A percentile compares a stretch with the other conserved stretches of the same genome.
These are phyloP conservation scores for Fagus sylvatica DNA, from an alignment of 306 rosid genomes.

Conservation along the genomic window DNA sequence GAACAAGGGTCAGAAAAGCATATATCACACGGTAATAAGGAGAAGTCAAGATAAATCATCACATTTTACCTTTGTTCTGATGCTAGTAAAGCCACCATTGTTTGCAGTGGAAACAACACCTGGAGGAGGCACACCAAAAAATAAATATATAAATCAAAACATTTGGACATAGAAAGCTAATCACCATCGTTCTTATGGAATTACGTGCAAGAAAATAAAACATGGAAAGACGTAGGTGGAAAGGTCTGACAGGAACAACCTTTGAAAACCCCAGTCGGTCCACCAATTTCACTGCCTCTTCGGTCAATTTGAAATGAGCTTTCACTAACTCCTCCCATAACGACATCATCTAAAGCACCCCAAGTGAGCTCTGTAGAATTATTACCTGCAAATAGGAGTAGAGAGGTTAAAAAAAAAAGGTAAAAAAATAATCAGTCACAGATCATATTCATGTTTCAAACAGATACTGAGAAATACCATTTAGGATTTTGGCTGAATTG, in stretches of 20 bases:
- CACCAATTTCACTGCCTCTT: constrained; percentile 75
- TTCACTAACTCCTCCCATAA: constrained; percentile 99
- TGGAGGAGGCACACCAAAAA: constrained; percentile 39
- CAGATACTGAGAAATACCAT: constrained; percentile 7
- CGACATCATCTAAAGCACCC: constrained; percentile 98
- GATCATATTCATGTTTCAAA: constrained; percentile 8
- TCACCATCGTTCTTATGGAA: constrained; percentile 4
- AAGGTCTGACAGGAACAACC: constrained; percentile 48
- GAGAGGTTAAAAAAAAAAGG: background rate
- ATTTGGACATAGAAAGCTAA: constrained; percentile 16
- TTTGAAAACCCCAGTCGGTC: constrained; percentile 79
- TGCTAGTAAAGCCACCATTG: constrained; percentile 92
- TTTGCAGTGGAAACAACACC: constrained; percentile 85
- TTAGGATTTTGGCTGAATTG: constrained; percentile 2
- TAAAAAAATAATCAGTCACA: background rate
- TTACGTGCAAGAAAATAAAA: constrained; percentile 11
- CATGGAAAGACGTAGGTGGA: constrained; percentile 13
- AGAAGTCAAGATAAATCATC: constrained; percentile 10
- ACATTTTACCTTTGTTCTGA: constrained; percentile 76
- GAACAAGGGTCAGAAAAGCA: constrained; percentile 7
- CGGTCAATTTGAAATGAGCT: constrained; percentile 73
- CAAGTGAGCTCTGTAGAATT: constrained; percentile 64
- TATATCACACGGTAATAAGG: background rate
- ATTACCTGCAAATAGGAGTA: constrained; percentile 40
- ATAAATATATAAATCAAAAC: constrained; percentile 20